These are phyloP conservation scores for Perkinsus marinus DNA, from an alignment of 169 alveolate genomes.

Conservation along the genomic window DNA sequence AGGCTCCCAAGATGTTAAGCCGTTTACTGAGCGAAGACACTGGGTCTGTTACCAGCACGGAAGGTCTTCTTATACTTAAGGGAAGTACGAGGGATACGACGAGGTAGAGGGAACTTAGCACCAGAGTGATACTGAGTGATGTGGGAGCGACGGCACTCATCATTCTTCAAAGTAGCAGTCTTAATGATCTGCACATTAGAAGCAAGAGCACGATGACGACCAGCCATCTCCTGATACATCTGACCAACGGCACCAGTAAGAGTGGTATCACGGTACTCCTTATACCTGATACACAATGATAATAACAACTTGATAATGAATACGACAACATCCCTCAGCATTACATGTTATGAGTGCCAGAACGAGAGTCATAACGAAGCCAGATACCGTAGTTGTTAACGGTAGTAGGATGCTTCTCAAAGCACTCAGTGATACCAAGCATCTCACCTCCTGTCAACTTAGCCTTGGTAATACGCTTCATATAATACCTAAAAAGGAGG, in stretches of 20 bases:
- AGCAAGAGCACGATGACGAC: conserved; percentile 91
- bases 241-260: conserved; percentile 91
- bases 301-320: neutral
- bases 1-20: neutral
- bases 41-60: conserved; percentile 6
- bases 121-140: conserved; percentile 15
- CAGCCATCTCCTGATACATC: conserved; percentile 92
- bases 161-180: conserved; percentile 15
- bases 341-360: conserved; percentile 92
- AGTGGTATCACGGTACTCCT: conserved; percentile 91
- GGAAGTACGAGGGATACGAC: conserved; percentile 1
- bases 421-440: conserved; percentile 45
- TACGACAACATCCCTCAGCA: no score
- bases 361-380: conserved; percentile 91
- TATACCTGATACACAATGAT: conserved; percentile 47
- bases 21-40: conserved; percentile 3
- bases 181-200: conserved; percentile 61
- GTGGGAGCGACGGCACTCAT: conserved; percentile 25
- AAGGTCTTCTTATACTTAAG: neutral
- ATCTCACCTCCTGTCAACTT: conserved; percentile 76
- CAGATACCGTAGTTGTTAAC: conserved; percentile 93
- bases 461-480: conserved; percentile 72
- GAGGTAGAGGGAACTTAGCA: neutral
- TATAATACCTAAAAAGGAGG: conserved; percentile 33
- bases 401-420: conserved; percentile 71